Evolutionary conservation across 2,329 filamentous ascomycete genomes (phyloP).

Genomic region (Phialophora verrucosa): DNA sequence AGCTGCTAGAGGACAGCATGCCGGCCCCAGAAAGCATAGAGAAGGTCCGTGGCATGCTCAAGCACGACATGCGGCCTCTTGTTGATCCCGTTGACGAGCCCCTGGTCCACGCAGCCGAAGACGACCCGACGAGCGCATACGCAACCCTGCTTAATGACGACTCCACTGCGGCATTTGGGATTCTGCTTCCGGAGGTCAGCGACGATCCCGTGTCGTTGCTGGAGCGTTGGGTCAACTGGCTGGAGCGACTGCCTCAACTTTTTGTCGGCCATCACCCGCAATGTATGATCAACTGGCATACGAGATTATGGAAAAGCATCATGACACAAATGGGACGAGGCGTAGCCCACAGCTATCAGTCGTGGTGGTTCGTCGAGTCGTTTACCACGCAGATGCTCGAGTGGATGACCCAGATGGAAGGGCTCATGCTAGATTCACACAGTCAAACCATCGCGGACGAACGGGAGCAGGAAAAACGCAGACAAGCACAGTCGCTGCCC

Average conservation of each 20-base stretch:
- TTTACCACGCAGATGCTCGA: constrained; percentile 39
- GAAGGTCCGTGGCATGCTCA: constrained; percentile 45
- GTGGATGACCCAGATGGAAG: constrained; percentile 41
- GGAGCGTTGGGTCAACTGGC: constrained; percentile 54
- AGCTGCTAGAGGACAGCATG: constrained; percentile 62
- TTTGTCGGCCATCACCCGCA: constrained; percentile 52
- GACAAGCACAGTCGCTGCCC: constrained; percentile 23
- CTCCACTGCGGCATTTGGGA: constrained; percentile 18
- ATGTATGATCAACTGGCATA: constrained; percentile 53
- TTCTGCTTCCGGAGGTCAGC: constrained; percentile 20
- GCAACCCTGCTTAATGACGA: constrained; percentile 35
- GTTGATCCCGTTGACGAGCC: constrained; percentile 47
- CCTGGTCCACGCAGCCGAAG: constrained; percentile 41
- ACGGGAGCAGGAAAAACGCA: constrained; percentile 36
- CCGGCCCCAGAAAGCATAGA: constrained; percentile 60
- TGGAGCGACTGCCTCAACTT: constrained; percentile 48
- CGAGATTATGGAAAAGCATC: constrained; percentile 52
- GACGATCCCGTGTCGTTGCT: constrained; percentile 31
- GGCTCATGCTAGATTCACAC: constrained; percentile 35
- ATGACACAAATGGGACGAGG: constrained; percentile 52
- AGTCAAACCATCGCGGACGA: constrained; percentile 36
- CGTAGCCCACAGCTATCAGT: constrained; percentile 55
- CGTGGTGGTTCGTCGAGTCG: constrained; percentile 49
- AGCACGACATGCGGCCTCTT: constrained; percentile 52
- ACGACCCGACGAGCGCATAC: constrained; percentile 43